Evolutionary conservation across 23 red algal genomes (phyloP), one percentile per base, ranked within the genome.

Genomic region (Pyropia yezoensis): DNA sequence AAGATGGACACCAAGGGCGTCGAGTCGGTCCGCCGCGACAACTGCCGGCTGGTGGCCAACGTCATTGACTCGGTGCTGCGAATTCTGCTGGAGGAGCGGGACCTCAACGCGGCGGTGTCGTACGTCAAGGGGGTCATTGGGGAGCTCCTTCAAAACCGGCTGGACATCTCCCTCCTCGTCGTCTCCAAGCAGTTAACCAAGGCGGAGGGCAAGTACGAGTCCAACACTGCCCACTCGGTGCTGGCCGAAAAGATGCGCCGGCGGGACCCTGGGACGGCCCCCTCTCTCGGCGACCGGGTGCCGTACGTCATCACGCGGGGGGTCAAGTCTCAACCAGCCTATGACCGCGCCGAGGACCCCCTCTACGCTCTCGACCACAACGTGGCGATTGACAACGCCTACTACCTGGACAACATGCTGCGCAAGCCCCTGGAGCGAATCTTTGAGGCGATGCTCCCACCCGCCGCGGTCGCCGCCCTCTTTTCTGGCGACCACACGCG

Each of bases 1-100:
- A 91, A 91, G 67, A 98, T 98, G 94, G 94, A 98, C 73, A 88
- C 80, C 68, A 98, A 98, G 62, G 94, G 94, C 52, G 76, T 98
- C 59, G 94, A 98, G 80, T 70, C 94, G 14, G 94, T 98, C 21
- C 75, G 94, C 8, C 86, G 94, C 4, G 94, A 98, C 63, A 98
- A 98, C 74, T 98, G 94, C 79, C 79, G 88, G 65, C 80, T 98
- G 33, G 94, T 98, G 4, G 94, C 94, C n/a, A 91, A 91, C 59
- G 81, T 98, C 18, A 85, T 98, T 30, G 70, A 70, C 32, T 70
- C 75, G 25, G 86, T 85, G 21, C 67, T 98, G 7, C 77, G 83
- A 33, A 73, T 84, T 20, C 67, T 98, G 63, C 63, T 98, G 50
- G 73, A 87, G 47, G 74, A 89, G 54, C 79, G 76, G 67, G 79